Conservation (phyloP, 441 rosid genomes). For the Pelargonium exstipulatum region DNA sequence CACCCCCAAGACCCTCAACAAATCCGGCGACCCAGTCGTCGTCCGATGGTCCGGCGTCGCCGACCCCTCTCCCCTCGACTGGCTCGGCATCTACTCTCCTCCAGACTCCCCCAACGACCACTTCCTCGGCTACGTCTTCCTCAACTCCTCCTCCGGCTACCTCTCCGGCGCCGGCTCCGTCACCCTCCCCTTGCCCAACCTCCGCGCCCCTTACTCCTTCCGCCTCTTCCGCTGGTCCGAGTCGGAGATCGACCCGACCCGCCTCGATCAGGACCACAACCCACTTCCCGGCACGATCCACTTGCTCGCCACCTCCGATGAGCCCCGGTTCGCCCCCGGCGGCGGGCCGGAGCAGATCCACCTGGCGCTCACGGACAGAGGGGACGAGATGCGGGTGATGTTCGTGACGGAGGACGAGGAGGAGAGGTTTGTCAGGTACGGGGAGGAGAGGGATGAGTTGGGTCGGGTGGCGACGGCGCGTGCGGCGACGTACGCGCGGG, state of each 20-base stretch:
- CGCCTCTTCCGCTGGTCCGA: conserved; percentile 84
- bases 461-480: conserved; percentile 33
- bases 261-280: conserved; percentile 66
- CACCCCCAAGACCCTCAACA: neutral
- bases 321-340: conserved; percentile 33
- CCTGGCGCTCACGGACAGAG: conserved; percentile 52
- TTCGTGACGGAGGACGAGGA: conserved; percentile 60
- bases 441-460: conserved; percentile 41
- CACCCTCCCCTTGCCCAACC: conserved; percentile 57
- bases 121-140: conserved; percentile 76
- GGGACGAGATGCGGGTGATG: conserved; percentile 79
- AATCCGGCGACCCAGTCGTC: neutral
- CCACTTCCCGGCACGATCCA: conserved; percentile 70
- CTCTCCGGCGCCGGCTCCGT: conserved; percentile 63
- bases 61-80: conserved; percentile 17
- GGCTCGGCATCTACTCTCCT: conserved; percentile 84
- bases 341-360: conserved; percentile 73
- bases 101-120: conserved; percentile 57
- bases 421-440: conserved; percentile 58
- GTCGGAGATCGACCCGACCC: conserved; percentile 52
- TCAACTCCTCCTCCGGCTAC: conserved; percentile 50
- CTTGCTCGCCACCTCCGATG: conserved; percentile 40
- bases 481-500: conserved; percentile 61
- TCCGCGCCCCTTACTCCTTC: conserved; percentile 69
- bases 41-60: neutral